A percentile compares a stretch with the other conserved stretches of the same genome.
These are phyloP conservation scores for Dictyophora rubrovolvata DNA, from an alignment of 768 basidiomycete species.

Conservation along the genomic window DNA sequence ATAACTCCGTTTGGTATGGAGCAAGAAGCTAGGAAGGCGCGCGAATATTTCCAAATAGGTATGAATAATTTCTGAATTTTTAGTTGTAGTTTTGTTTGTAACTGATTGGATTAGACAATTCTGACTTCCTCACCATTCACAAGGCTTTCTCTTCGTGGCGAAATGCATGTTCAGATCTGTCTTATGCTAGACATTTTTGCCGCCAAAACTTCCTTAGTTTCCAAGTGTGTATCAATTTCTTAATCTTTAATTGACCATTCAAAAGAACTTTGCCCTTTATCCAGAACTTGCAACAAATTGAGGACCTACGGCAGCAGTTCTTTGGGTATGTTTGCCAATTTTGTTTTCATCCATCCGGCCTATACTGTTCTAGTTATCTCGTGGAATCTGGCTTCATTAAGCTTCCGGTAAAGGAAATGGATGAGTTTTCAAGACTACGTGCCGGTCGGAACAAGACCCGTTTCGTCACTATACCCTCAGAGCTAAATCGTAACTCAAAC, in stretches of 20 bases:
- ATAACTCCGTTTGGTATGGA: conserved; percentile 82
- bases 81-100: not conserved
- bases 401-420: conserved; percentile 52
- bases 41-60: conserved; percentile 70
- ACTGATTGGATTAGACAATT: conserved; percentile 52
- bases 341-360: conserved; percentile 10
- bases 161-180: conserved; percentile 52
- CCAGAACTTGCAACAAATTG: conserved; percentile 89
- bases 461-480: conserved; percentile 65
- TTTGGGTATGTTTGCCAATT: conserved; percentile 42
- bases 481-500: conserved; percentile 57
- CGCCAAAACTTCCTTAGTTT: conserved; percentile 72
- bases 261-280: conserved; percentile 21
- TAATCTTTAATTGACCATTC: not conserved
- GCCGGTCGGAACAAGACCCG: conserved; percentile 65
- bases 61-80: conserved; percentile 15
- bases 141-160: conserved; percentile 87
- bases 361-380: conserved; percentile 49
- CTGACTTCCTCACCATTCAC: conserved; percentile 90
- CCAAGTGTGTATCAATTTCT: conserved; percentile 28
- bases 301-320: conserved; percentile 89
- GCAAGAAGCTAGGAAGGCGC: conserved; percentile 77
- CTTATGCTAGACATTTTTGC: conserved; percentile 65
- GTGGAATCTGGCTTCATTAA: conserved; percentile 81
- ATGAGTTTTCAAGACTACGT: conserved; percentile 55